Percentiles rank a stretch among this genome's conserved stretches.
These are phyloP conservation scores for Asclepias syriaca DNA, from an alignment of 257 asterid species.

Conservation along the genomic window DNA sequence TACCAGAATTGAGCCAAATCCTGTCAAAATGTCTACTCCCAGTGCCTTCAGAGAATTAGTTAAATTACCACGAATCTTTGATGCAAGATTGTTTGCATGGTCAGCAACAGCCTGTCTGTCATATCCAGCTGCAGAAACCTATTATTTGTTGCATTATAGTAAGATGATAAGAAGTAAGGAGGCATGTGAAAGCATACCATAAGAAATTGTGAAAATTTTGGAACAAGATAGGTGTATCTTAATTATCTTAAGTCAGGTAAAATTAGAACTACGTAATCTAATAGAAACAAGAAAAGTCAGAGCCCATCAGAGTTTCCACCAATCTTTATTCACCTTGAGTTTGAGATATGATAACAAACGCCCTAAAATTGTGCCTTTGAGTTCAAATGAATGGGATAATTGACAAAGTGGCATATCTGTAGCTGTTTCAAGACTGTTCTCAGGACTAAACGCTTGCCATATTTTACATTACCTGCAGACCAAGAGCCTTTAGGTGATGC, in stretches of 20 bases:
- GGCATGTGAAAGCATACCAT: not conserved
- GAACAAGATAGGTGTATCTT: not conserved
- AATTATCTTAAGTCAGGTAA: not conserved
- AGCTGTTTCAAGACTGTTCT: not conserved
- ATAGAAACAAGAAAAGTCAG: not conserved
- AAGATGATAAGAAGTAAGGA: not conserved
- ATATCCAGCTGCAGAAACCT: slow-evolving; percentile 94
- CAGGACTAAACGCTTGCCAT: not conserved
- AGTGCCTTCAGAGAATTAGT: slow-evolving; percentile 88
- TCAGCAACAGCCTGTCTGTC: slow-evolving; percentile 93
- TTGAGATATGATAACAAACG: not conserved
- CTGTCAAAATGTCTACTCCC: slow-evolving; percentile 94
- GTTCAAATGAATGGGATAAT: not conserved
- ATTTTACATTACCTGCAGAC: slow-evolving; percentile 58
- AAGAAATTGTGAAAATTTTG: not conserved
- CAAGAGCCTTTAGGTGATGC: slow-evolving; percentile 78
- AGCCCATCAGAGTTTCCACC: not conserved
- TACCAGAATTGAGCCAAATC: slow-evolving; percentile 80
- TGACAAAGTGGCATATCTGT: not conserved
- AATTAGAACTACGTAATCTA: not conserved
- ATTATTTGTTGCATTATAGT: slow-evolving; percentile 15
- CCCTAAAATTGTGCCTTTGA: not conserved
- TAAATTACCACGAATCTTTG: slow-evolving; percentile 77
- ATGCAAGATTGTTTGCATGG: slow-evolving; percentile 86
- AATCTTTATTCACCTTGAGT: not conserved